Percentiles rank a stretch among this genome's conserved stretches.
Conservation (phyloP, 352 stramenopile species). For the Globisporangium irregulare region DNA sequence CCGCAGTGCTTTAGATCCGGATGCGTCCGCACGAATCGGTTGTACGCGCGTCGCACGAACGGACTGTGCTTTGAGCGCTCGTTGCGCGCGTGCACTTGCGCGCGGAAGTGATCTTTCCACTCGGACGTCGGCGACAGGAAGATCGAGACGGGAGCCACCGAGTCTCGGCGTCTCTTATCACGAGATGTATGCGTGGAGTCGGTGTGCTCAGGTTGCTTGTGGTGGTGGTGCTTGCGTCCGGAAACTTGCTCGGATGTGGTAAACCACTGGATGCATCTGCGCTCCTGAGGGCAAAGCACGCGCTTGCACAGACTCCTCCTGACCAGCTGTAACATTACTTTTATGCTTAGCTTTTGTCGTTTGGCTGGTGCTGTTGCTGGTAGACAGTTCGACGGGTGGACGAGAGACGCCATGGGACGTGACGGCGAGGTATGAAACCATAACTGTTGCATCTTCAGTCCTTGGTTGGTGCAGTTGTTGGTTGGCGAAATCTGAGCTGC, state of each 20-base stretch:
- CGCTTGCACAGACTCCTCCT: background rate
- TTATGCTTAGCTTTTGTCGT: too few relatives aligned
- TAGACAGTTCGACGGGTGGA: background rate
- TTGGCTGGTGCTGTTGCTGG: background rate
- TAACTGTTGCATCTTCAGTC: background rate
- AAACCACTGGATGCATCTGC: background rate
- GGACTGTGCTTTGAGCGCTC: conserved; percentile 17
- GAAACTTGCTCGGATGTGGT: background rate
- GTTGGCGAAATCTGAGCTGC: background rate
- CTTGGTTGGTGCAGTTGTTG: background rate
- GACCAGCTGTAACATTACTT: background rate
- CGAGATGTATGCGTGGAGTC: background rate
- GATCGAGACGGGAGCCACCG: conserved; percentile 9
- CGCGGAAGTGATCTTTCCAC: conserved; percentile 23
- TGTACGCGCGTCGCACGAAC: conserved; percentile 26
- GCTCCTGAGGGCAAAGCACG: background rate
- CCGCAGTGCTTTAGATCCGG: conserved; percentile 21
- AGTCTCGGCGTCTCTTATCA: background rate
- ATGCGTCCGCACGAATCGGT: conserved; percentile 21
- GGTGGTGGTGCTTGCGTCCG: too few relatives aligned
- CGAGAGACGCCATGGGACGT: background rate
- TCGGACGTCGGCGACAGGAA: conserved; percentile 21
- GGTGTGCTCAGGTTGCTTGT: background rate
- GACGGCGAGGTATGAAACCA: background rate
- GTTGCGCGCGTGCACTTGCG: conserved; percentile 13